phyloP scores from a whole-genome alignment of 108 stramenopile genomes.

The Cylindrotheca closterium region DNA sequence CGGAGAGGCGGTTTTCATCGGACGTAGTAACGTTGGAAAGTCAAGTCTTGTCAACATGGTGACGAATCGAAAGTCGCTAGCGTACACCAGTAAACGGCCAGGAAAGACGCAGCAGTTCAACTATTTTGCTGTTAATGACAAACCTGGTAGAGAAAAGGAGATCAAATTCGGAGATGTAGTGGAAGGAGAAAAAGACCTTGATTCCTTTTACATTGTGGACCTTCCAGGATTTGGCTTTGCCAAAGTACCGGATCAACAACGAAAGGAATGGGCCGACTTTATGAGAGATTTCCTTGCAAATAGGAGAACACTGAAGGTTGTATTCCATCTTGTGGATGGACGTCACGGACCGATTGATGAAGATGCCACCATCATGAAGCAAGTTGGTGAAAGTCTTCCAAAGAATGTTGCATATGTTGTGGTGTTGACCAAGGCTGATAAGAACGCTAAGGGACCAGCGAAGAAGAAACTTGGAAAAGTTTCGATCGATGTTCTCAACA shows the following conservation, averaged over 20 bases:
- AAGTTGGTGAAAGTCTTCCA: constrained; percentile 51
- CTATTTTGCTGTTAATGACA: constrained; percentile 93
- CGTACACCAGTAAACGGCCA: constrained; percentile 90
- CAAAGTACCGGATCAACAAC: constrained; percentile 79
- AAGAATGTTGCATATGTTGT: constrained; percentile 74
- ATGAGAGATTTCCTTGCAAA: constrained; percentile 74
- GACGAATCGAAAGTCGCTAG: constrained; percentile 89
- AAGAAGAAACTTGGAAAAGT: constrained; percentile 77
- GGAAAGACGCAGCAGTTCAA: constrained; percentile 98
- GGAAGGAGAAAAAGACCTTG: constrained; percentile 69
- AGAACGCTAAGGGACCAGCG: constrained; percentile 75
- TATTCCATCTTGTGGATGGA: constrained; percentile 93
- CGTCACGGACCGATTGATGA: constrained; percentile 92
- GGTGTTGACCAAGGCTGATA: constrained; percentile 94
- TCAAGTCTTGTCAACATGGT: constrained; percentile 90
- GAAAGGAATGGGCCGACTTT: constrained; percentile 81
- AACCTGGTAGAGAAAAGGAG: constrained; percentile 79
- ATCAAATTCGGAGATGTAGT: constrained; percentile 81
- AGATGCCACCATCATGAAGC: constrained; percentile 86
- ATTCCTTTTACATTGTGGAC: constrained; percentile 92
- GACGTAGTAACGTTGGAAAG: constrained; percentile 94
- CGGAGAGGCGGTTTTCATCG: constrained; percentile 91
- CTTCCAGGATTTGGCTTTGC: constrained; percentile 96
- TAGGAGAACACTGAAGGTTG: constrained; percentile 66
- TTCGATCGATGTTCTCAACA: constrained; percentile 49